Base-by-base conservation (phyloP, 2,329 filamentous ascomycete genomes). In the Kalaharituber pfeilii region DNA sequence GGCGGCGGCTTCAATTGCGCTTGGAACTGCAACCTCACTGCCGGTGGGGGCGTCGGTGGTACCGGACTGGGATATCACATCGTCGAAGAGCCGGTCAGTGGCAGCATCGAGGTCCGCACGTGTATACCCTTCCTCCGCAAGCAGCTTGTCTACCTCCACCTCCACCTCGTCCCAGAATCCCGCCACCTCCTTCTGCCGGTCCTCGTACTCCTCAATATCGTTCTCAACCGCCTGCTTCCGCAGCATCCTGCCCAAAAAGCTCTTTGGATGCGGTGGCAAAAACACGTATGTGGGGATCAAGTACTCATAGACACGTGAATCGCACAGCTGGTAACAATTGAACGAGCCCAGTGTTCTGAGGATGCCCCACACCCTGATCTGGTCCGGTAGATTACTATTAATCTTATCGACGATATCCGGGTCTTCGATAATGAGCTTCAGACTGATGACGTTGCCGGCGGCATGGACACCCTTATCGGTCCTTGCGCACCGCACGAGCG, bases 401-500 rank as follows among this genome's bases (percentile, higher is more conserved):
- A 98, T 94, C 70, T 86, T 94, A 54, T 87, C 73, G 24, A 96
- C 81, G 50, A 95, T 79, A 59, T 94, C 80, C 9, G 80, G 75
- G 56, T 96, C 89, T 69, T 96, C 89, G 49, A 95, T 82, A 63
- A 98, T 96, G 62, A 98, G 74, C 72, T 98, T 98, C 64, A 96
- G 69, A 28, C 86, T 94, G 58, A 96, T 86, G 65, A 96, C 82
- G 65, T 96, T 96, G 52, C 89, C 91, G 1, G 89, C 89, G 1
- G 89, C 89, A 68, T 96, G 89, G 1, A 96, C 89, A 53, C 91
- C 91, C 73, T 96, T 98, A 71, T 98, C 91, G 0, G 91, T 98
- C 59, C 91, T 78, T 3, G 91, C 91, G 68, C 91, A 98, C 60
- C 91, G 82, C 53, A 94, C 85, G 49, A 98, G 77, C 52, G 86